Evolutionary conservation across 2,329 filamentous ascomycete genomes (phyloP), one percentile per base, ranked within the genome.

Genomic region (Erysiphe pulchra): DNA sequence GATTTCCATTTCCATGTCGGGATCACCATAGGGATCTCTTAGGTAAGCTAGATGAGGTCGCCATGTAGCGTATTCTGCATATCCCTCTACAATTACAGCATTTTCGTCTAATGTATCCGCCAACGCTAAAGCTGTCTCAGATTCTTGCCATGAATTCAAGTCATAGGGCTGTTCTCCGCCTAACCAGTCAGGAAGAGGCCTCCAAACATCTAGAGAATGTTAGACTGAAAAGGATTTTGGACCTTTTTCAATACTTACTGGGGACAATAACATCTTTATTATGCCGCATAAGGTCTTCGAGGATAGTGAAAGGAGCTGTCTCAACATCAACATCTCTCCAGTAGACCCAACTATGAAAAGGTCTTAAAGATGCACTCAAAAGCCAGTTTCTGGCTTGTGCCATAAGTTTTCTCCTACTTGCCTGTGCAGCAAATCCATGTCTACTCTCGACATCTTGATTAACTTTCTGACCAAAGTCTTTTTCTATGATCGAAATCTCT

Each of bases 1-100:
- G 54, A 98, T 87, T 56, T 98, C 90, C 90, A 98, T 95, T 60
- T 98, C 90, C 79, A 95, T 94, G 59, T 98, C 90, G 17, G 87
- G 87, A 58, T 98, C 90, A 36, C 90, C 90, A 56, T 92, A 95
- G 1, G 90, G 90, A 59, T 98, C 90, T 48, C 90, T 80, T 8
- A 98, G 73, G 59, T 98, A 98, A 38, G 90, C 90, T 57, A 98
- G 69, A 69, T 98, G 90, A 38, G 90, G 90, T 52, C 90, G 72
- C 90, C 90, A 98, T 1, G 90, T 98, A 17, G 90, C 90, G 60
- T 98, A 98, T 64, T 98, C 90, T 48, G 90, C 90, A 58, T 98
- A 98, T 16, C 90, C 90, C 62, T 98, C 90, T 4, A 98, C 90
- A 62, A 98, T 98, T 36, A 98, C 90, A 4, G 90, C 90, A 59